Percentiles rank a stretch among this genome's conserved stretches.
These are phyloP conservation scores for Eucalyptus fibrosa DNA, from an alignment of 345 rosid species.

Conservation along the genomic window DNA sequence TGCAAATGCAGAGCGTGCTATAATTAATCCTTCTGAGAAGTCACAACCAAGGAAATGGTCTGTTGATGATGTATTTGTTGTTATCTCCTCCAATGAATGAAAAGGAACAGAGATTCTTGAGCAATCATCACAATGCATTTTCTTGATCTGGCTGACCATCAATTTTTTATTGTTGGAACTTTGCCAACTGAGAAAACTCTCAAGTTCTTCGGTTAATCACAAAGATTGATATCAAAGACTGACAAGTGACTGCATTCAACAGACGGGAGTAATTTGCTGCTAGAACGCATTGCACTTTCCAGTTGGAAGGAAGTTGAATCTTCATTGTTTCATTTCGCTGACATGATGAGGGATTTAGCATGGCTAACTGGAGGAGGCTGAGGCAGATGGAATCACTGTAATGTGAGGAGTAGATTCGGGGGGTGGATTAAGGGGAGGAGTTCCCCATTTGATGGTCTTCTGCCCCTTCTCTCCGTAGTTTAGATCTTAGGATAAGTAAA, in stretches of 20 bases:
- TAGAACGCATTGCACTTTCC: neutral
- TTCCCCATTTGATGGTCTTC: neutral
- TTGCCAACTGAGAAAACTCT: neutral
- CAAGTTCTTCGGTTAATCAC: neutral
- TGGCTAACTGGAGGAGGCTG: neutral
- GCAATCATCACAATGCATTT: neutral
- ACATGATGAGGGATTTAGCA: neutral
- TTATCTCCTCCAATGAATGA: constrained; percentile 52
- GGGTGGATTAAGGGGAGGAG: neutral
- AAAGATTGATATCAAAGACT: neutral
- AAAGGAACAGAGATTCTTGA: neutral
- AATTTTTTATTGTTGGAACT: neutral
- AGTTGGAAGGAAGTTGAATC: neutral
- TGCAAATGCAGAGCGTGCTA: constrained; percentile 50
- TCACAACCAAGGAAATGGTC: constrained; percentile 66
- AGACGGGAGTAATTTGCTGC: neutral
- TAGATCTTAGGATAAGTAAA: neutral
- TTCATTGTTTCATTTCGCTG: neutral
- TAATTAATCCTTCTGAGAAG: constrained; percentile 61
- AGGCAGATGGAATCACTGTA: neutral
- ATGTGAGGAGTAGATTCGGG: neutral
- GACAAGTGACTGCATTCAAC: neutral
- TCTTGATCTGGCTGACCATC: neutral
- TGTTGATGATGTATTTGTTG: constrained; percentile 78
- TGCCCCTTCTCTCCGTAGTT: neutral